Evolutionary conservation across 306 rosid species (phyloP), one percentile per base, ranked within the genome.

Genomic region (Betula pendula): DNA sequence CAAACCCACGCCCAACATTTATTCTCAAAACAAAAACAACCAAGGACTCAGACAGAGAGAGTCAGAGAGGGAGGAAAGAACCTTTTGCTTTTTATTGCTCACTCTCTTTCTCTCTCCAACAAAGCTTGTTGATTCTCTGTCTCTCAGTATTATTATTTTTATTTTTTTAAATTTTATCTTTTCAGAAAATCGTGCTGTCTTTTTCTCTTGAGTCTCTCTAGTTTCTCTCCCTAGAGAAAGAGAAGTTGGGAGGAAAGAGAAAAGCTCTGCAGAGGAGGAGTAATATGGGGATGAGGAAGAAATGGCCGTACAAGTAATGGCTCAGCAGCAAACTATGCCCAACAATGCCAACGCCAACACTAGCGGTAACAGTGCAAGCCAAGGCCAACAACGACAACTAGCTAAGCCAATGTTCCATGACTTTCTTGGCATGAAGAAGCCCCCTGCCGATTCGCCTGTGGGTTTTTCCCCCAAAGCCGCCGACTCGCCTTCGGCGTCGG

Each of bases 351-450:
- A 56, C 51, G 69, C 62, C 71, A 73, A 58, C 81, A 87, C 70
- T 79, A 78, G 56, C 82, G 72, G 51, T 83, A 75, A 51, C 44
- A 79, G 15, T 75, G 24, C 74, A 5, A 68, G 49, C 73, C 84
- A 81, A 8, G 29, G 38, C 49, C 77, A 79, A 68, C 75, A 71
- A 17, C 69, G 20, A 70, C 88, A 85, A 65, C 69, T 67, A 22
- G 70, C 79, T 56, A 90, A 87, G 7, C 89, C 93, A 0, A 81
- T 89, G 2, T 92, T 92, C 59, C 98, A 90, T 82, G 97, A 94
- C 77, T 94, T 94, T 84, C 86, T 94, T 49, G 97, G 93, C 77
- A 89, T 81, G 93, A 92, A 83, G 75, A 53, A 77, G 56, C 84
- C 95, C 44, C 84, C 95, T 40, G 13, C 80, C 29, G 87, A 83